These are phyloP conservation scores for Pseudogymnoascus sp. DNA, from an alignment of 2,329 filamentous ascomycete species.

Conservation along the genomic window DNA sequence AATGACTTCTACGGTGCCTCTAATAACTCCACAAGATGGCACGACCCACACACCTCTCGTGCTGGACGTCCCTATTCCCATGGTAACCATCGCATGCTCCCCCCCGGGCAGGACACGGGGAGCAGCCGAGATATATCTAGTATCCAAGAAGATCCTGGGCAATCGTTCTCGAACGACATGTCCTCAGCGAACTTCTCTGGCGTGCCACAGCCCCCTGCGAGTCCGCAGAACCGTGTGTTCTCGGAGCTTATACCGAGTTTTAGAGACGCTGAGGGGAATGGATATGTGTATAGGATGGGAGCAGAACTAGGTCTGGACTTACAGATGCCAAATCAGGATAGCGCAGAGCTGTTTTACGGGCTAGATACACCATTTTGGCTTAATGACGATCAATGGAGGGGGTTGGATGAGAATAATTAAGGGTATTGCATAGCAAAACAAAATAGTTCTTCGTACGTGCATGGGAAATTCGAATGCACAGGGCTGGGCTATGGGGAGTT, in stretches of 20 bases:
- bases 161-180: background rate
- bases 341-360: constrained; percentile 3
- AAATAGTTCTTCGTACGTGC: background rate
- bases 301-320: background rate
- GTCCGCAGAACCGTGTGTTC: background rate
- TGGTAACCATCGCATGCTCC: background rate
- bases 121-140: background rate
- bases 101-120: background rate
- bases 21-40: background rate
- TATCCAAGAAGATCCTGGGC: background rate
- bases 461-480: background rate
- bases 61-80: background rate
- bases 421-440: background rate
- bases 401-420: background rate
- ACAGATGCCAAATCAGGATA: constrained; percentile 7
- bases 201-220: background rate
- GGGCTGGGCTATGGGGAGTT: background rate
- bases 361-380: constrained; percentile 11
- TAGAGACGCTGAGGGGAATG: background rate
- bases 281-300: constrained; percentile 4
- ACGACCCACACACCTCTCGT: background rate
- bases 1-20: background rate
- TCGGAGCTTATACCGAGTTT: background rate
- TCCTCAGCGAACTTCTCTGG: background rate
- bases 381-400: constrained; percentile 9